Conservation (phyloP, 1,284 basidiomycete genomes). For the Heterobasidion irregulare region DNA sequence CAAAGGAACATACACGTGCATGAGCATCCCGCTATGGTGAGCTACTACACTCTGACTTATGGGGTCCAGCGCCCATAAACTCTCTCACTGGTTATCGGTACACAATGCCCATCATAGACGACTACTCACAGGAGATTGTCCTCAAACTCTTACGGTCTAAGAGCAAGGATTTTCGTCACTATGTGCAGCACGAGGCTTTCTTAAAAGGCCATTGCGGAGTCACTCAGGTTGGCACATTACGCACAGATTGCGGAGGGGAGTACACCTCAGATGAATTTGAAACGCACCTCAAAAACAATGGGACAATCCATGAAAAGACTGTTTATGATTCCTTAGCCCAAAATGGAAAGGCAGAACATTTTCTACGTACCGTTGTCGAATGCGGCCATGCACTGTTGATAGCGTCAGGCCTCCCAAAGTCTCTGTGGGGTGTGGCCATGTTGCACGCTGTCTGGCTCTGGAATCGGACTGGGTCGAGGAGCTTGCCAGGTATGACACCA, state of each 20-base stretch:
- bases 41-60: not conserved
- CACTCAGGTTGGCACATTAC: not conserved
- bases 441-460: not conserved
- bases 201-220: not conserved
- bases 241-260: not conserved
- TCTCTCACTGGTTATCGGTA: not conserved
- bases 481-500: not conserved
- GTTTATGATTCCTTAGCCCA: not conserved
- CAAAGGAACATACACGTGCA: not conserved
- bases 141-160: not conserved
- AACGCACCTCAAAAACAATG: not conserved
- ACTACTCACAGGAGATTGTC: not conserved
- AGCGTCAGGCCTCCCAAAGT: not conserved
- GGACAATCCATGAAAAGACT: not conserved
- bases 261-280: not conserved
- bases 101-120: not conserved
- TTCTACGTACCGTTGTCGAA: not conserved
- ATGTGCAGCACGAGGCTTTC: not conserved
- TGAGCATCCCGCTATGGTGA: not conserved
- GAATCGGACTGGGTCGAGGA: not conserved
- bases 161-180: not conserved
- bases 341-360: not conserved
- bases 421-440: not conserved
- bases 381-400: not conserved
- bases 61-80: not conserved